Conservation (phyloP, 345 rosid species). For the Anacardium occidentale region DNA sequence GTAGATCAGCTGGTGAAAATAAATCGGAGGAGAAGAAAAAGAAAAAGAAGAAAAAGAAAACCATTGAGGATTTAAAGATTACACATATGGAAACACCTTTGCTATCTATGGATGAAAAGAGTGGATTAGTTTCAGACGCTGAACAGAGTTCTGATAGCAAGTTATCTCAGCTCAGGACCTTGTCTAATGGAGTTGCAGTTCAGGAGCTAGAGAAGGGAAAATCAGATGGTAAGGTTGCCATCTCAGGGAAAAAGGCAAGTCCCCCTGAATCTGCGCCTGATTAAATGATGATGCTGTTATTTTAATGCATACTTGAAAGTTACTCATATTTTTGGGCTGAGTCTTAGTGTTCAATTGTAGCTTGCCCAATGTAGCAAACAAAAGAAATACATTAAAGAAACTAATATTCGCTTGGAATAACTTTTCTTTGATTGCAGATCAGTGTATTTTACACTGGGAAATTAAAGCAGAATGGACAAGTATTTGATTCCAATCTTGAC, state of each 20-base stretch:
- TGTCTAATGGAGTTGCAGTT: conserved; percentile 40
- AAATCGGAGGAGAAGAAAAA: conserved; percentile 32
- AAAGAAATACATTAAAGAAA: not conserved
- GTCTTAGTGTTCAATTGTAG: not conserved
- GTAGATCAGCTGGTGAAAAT: conserved; percentile 11
- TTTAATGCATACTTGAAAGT: too few species aligned
- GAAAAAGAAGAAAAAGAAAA: conserved; percentile 26
- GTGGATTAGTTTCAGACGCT: not conserved
- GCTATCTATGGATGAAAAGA: not conserved
- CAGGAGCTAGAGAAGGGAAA: conserved; percentile 46
- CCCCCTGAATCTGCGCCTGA: not conserved
- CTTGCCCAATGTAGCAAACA: too few species aligned
- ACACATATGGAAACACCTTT: conserved; percentile 8
- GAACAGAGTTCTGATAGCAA: conserved; percentile 20
- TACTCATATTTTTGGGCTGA: not conserved
- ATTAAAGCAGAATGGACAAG: conserved; percentile 46
- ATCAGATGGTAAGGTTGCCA: conserved; percentile 44
- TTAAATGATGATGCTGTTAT: not conserved
- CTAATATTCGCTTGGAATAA: not conserved
- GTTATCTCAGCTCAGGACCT: conserved; percentile 20
- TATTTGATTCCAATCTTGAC: conserved; percentile 47
- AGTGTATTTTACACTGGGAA: conserved; percentile 45
- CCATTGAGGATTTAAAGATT: conserved; percentile 25
- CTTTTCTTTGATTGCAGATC: conserved; percentile 36
- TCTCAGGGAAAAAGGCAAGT: conserved; percentile 50